These are phyloP conservation scores for Dovyalis caffra DNA, from an alignment of 345 rosid species.

Conservation along the genomic window DNA sequence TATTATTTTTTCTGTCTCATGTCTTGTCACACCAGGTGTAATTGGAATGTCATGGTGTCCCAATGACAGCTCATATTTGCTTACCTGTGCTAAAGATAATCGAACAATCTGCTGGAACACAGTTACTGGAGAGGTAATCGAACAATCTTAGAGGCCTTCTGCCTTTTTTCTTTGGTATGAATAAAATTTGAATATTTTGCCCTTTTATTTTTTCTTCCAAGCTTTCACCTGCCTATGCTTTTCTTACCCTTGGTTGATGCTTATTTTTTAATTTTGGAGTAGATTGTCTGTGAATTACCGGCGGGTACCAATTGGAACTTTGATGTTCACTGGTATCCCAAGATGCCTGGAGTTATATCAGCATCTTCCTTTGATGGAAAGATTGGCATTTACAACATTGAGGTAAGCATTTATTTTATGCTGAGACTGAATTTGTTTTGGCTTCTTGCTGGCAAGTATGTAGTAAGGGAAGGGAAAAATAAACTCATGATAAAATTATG, in stretches of 20 bases:
- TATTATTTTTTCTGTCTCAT: neutral
- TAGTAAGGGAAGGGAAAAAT: neutral
- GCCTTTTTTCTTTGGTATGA: neutral
- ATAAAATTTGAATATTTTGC: neutral
- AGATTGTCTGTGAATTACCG: constrained; percentile 91
- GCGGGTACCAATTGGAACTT: constrained; percentile 98
- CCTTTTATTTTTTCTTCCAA: neutral
- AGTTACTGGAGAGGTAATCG: constrained; percentile 71
- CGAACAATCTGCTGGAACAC: constrained; percentile 99
- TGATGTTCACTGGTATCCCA: constrained; percentile 97
- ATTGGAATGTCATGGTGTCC: constrained; percentile 99
- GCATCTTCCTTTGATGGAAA: constrained; percentile 98
- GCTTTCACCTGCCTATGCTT: neutral
- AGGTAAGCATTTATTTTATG: constrained; percentile 45
- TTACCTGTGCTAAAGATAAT: constrained; percentile 96
- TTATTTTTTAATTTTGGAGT: constrained; percentile 10
- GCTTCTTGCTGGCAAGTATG: neutral
- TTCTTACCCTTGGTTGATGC: neutral
- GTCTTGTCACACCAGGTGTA: constrained; percentile 57
- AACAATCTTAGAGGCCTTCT: neutral
- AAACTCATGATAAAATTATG: neutral
- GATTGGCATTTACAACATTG: constrained; percentile 90
- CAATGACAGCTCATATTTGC: constrained; percentile 84
- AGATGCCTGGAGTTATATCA: constrained; percentile 92
- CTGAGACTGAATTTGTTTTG: neutral